Conservation (phyloP, 1,284 basidiomycete species). For the Ganoderma lingzhi region DNA sequence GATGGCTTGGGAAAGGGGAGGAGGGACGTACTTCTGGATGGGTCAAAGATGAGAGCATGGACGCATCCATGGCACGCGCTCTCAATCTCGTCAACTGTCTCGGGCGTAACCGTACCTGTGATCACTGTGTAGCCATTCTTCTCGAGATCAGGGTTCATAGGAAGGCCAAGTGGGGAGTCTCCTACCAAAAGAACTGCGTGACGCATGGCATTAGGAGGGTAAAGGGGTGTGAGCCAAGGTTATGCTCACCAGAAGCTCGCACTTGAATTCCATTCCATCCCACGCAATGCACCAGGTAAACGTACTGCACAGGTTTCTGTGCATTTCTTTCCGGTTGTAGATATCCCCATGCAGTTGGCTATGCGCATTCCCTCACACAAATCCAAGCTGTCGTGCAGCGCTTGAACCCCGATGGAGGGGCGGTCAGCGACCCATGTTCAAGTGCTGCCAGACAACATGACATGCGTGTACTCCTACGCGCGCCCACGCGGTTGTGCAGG, state of each 20-base stretch:
- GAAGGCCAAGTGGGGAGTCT: conserved; percentile 72
- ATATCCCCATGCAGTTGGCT: no score
- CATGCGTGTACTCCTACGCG: no score
- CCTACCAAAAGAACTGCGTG: conserved; percentile 79
- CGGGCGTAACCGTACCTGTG: conserved; percentile 72
- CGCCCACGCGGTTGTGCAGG: no score
- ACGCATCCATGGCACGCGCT: conserved; percentile 73
- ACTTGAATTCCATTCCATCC: no score
- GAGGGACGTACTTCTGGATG: conserved; percentile 64
- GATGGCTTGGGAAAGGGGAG: conserved; percentile 8
- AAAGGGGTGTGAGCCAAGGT: neutral
- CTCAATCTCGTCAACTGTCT: conserved; percentile 70
- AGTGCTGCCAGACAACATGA: no score
- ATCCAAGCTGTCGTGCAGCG: no score
- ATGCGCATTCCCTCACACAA: no score
- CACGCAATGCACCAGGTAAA: no score
- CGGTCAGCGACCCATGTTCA: no score
- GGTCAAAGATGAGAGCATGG: conserved; percentile 80
- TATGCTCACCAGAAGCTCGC: neutral
- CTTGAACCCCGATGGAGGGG: no score
- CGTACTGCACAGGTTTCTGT: no score
- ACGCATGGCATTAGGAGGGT: conserved; percentile 36
- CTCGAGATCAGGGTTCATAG: conserved; percentile 77
- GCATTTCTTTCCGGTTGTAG: no score
- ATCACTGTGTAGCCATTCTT: conserved; percentile 83